phyloP scores from a whole-genome alignment of 176 grass and related monocot genomes.

The bread wheat (Triticum aestivum) region DNA sequence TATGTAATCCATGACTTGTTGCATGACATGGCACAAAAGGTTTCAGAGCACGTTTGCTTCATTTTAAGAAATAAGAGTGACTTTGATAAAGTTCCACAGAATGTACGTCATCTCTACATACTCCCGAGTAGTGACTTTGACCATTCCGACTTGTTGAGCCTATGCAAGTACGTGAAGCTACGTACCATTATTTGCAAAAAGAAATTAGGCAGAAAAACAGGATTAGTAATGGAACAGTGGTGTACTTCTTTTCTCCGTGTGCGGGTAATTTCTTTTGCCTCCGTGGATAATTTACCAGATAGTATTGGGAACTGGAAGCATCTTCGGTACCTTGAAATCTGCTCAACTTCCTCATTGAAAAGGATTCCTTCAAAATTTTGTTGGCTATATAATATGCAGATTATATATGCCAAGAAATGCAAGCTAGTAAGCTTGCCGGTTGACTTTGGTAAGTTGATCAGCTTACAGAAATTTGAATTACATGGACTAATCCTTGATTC shows the following conservation, averaged over 20 bases:
- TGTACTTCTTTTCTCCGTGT: background rate
- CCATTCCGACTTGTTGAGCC: background rate
- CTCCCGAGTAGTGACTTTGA: background rate
- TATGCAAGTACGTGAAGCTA: background rate
- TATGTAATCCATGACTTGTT: too few relatives aligned
- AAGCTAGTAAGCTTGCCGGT: background rate
- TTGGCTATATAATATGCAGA: background rate
- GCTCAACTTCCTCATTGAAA: fast-evolving
- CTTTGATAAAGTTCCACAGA: background rate
- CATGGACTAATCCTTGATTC: too few relatives aligned
- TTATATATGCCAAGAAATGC: background rate
- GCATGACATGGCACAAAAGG: too few relatives aligned
- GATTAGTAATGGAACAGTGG: background rate
- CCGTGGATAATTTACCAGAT: background rate
- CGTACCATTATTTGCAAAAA: background rate
- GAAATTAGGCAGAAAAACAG: too few relatives aligned
- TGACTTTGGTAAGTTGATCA: too few relatives aligned
- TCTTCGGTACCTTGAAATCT: slow-evolving; percentile 8
- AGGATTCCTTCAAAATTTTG: background rate
- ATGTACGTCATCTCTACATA: background rate
- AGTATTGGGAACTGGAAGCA: background rate
- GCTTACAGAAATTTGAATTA: too few relatives aligned
- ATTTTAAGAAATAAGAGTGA: too few relatives aligned
- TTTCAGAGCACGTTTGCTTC: too few relatives aligned
- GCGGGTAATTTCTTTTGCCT: background rate